Base-by-base conservation (phyloP, 23 red algal genomes). In the Gracilaria vermiculophylla region DNA sequence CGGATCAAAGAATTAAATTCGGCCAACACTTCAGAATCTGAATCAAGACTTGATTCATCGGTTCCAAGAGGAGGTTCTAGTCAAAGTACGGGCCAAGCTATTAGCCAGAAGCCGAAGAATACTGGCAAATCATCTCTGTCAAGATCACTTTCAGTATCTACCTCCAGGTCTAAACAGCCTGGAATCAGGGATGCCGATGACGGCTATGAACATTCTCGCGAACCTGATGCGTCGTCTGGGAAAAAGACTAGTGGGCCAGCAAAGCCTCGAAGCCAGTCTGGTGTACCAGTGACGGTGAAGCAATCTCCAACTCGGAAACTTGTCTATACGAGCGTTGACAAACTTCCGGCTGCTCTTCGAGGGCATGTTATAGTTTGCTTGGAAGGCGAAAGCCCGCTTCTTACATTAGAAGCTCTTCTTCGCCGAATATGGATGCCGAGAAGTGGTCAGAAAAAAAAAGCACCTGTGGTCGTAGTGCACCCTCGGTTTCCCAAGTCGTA, bases 351-450 rank as follows among this genome's bases (percentile, higher is more conserved):
- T 62, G 70, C 74, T 3, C 80, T 94, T 20, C 36, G 81, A 50
- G 85, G 92, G 14, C 92, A 94, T 51, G 52, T 94, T 6, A 94
- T 94, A 51, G 80, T 94, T 23, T 94, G 92, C 48, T 61, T 81
- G 53, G 85, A 83, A 28, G 92, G 92, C 0, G 85, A 82, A 58
- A 80, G 69, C 32, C 65, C 92, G 9, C 78, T 94, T 15, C 74
- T 81, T 6, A 85, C 76, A 50, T 24, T 94, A 8, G 92, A 94
- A 57, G 64, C 55, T 64, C 57, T 94, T n/a, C 67, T 94, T 14
- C 77, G 78, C 14, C 47, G 92, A 41, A 78, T 94, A 41, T 94
- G 92, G 92, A 64, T 80, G 44, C 52, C 47, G 31, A 69, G 92
- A 73, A 62, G 60, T 24, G 80, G 92, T 39, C 83, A 77, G 21